These are phyloP conservation scores for Phyllosticta capitalensis DNA, from an alignment of 2,329 filamentous ascomycete genomes.

Conservation along the genomic window DNA sequence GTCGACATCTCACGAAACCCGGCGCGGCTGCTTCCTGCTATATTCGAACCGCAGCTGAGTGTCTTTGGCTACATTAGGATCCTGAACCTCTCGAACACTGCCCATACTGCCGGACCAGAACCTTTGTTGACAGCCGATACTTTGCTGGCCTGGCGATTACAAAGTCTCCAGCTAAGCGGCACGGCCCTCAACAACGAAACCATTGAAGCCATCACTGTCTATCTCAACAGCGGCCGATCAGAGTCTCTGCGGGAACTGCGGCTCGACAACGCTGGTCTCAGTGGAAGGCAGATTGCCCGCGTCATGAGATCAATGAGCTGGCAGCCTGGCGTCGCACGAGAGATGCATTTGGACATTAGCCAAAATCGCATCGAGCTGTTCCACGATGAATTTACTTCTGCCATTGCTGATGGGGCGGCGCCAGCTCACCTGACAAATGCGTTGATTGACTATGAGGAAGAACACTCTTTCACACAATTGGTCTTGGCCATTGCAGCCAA, in stretches of 20 bases:
- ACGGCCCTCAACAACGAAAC: conserved; percentile 53
- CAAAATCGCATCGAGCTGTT: conserved; percentile 50
- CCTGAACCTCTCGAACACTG: conserved; percentile 56
- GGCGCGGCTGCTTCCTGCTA: conserved; percentile 52
- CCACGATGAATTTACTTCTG: conserved; percentile 42
- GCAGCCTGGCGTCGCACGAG: conserved; percentile 39
- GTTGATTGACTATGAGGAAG: conserved; percentile 59
- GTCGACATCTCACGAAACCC: conserved; percentile 59
- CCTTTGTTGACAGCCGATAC: conserved; percentile 58
- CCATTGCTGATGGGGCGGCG: conserved; percentile 43
- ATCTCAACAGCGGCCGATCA: conserved; percentile 53
- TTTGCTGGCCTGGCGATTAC: conserved; percentile 56
- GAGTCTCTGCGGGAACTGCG: conserved; percentile 51
- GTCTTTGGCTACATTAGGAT: conserved; percentile 58
- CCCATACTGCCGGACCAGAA: conserved; percentile 52
- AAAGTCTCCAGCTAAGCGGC: conserved; percentile 56
- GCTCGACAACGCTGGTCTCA: conserved; percentile 58
- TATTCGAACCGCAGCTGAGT: conserved; percentile 57
- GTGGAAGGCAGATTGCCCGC: conserved; percentile 54
- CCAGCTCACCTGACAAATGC: conserved; percentile 57
- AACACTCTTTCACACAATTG: conserved; percentile 54
- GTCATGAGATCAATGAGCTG: conserved; percentile 55
- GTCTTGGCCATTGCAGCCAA: conserved; percentile 54
- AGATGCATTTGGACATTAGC: conserved; percentile 57
- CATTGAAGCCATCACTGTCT: conserved; percentile 55